Base-by-base conservation (phyloP, 1,284 basidiomycete genomes). In the Tilletia caries region DNA sequence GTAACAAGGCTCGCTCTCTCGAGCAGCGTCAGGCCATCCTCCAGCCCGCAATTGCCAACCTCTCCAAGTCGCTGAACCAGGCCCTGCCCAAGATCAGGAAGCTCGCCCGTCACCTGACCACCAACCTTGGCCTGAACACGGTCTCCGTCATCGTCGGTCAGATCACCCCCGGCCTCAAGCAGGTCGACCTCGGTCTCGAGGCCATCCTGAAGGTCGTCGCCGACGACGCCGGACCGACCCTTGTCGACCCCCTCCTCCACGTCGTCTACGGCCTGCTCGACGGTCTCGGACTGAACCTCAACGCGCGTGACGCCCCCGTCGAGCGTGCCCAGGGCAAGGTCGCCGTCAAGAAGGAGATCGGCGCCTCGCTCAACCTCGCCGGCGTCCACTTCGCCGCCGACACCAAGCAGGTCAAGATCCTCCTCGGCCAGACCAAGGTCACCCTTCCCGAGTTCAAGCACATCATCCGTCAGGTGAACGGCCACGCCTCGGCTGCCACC, bases 211-310 rank as follows among this genome's bases (percentile, higher is more conserved):
- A 27, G 29, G 58, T 37, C 33, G 15, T 37, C 32, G 58, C 27
- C 32, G 32, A 62, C 33, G 32, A 34, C 58, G 27, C 32, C 32
- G 58, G 58, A 12, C 29, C 27, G 3, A 18, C 18, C 1, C 29
- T 62, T 29, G 52, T 54, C 25, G 33, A 62, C 58, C 58, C 58
- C 18, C 32, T 62, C 58, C 58, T 62, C 58, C 29, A 33, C 58
- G 34, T n/a, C 32, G 58, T 62, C 58, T 62, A 33, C 32, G 58
- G 33, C 32, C 33, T 62, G 10, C 58, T 62, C 58, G 32, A 34
- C 29, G 58, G 58, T 34, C 20, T 62, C 29, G 32, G 29, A 15
- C 33, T 62, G 29, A 33, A 62, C 58, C 33, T 37, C 10, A 62
- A 62, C 32, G 58, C 58, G 15, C 58, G 32, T 18, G 58, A 54